A percentile compares a stretch with the other conserved stretches of the same genome.
These are phyloP conservation scores for Neonectria sp. DNA, from an alignment of 2,329 filamentous ascomycete genomes.

Conservation along the genomic window DNA sequence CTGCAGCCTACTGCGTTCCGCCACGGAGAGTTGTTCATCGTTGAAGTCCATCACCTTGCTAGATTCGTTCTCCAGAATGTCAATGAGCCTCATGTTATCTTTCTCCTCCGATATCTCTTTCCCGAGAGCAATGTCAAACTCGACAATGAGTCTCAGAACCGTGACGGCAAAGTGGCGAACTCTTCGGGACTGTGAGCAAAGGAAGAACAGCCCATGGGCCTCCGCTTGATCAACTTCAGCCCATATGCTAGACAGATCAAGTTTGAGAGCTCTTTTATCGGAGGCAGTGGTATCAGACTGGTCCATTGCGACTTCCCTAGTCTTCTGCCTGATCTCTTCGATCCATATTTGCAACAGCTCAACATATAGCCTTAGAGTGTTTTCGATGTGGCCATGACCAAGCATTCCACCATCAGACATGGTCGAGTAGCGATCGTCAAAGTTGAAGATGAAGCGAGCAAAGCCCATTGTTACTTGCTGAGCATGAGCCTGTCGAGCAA, in stretches of 20 bases:
- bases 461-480: slow-evolving; percentile 98
- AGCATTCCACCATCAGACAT: slow-evolving; percentile 99
- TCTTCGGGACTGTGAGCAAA: slow-evolving; percentile 93
- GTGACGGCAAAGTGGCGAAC: slow-evolving; percentile 94
- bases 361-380: slow-evolving; percentile 91
- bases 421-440: slow-evolving; percentile 96
- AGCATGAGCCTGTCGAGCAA: slow-evolving; percentile 92
- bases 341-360: slow-evolving; percentile 98
- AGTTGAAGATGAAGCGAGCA: slow-evolving; percentile 97
- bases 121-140: slow-evolving; percentile 91
- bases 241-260: slow-evolving; percentile 90
- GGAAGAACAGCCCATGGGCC: slow-evolving; percentile 95
- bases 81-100: slow-evolving; percentile 83
- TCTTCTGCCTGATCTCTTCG: slow-evolving; percentile 92
- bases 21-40: slow-evolving; percentile 90
- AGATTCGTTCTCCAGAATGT: slow-evolving; percentile 92
- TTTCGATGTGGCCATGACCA: slow-evolving; percentile 94
- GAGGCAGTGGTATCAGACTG: slow-evolving; percentile 72
- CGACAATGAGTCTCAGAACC: slow-evolving; percentile 90
- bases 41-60: slow-evolving; percentile 92
- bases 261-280: slow-evolving; percentile 81
- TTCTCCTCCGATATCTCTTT: slow-evolving; percentile 73
- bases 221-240: slow-evolving; percentile 97
- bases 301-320: slow-evolving; percentile 78
- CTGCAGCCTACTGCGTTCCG: slow-evolving; percentile 92